phyloP scores from a whole-genome alignment of 164 flowering plant species.

The Santalum album region DNA sequence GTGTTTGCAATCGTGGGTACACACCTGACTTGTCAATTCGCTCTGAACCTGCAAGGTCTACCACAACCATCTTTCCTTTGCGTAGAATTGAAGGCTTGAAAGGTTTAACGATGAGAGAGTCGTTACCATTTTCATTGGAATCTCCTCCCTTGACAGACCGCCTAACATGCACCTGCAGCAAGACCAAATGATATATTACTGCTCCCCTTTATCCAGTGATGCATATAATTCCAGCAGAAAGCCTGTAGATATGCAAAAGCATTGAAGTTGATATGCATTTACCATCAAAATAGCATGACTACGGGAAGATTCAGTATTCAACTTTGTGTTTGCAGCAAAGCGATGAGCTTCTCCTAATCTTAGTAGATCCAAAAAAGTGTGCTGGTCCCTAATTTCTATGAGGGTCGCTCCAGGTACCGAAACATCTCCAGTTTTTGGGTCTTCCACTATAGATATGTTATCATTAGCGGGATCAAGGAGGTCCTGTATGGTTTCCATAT shows the following conservation, averaged over 20 bases:
- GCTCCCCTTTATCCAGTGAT: too few relatives aligned
- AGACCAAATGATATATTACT: not conserved
- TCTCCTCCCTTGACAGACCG: conserved; percentile 63
- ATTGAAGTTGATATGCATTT: too few relatives aligned
- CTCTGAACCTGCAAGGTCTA: conserved; percentile 99
- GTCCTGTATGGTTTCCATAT: conserved; percentile 98
- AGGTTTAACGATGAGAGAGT: conserved; percentile 36
- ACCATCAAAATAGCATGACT: conserved; percentile 98
- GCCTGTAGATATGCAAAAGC: too few relatives aligned
- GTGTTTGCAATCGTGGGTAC: not conserved
- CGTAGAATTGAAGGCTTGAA: conserved; percentile 69
- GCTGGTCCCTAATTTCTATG: conserved; percentile 78
- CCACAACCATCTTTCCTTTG: conserved; percentile 81
- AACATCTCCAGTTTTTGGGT: conserved; percentile 93
- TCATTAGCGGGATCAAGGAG: conserved; percentile 87
- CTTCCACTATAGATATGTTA: conserved; percentile 83
- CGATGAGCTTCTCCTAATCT: conserved; percentile 87
- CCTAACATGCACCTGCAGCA: conserved; percentile 62
- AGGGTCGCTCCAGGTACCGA: conserved; percentile 80
- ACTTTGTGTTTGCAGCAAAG: conserved; percentile 87
- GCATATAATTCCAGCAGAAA: too few relatives aligned
- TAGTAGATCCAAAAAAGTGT: conserved; percentile 71
- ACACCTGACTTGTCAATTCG: conserved; percentile 92
- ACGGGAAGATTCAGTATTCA: conserved; percentile 94
- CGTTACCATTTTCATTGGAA: conserved; percentile 46